Evolutionary conservation across 148 eudicot species (phyloP).

Genomic region (Chenopodium quinoa): DNA sequence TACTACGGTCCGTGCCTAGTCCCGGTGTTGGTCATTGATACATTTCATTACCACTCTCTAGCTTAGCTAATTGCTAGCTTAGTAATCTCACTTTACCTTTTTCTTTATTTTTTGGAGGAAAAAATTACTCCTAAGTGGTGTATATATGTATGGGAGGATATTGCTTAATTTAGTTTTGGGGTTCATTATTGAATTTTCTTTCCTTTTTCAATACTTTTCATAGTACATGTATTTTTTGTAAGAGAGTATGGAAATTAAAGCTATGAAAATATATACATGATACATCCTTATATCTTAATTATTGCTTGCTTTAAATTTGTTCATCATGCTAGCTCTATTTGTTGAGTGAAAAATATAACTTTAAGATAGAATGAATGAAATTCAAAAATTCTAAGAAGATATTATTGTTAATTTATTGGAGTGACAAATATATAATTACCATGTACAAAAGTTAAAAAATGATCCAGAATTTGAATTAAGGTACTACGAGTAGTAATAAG

Average conservation of each 20-base stretch:
- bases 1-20: constrained; percentile 48
- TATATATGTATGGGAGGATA: not conserved
- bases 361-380: too few relatives aligned
- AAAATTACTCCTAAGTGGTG: not conserved
- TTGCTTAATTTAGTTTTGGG: not conserved
- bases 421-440: too few relatives aligned
- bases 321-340: too few relatives aligned
- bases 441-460: too few relatives aligned
- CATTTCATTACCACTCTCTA: not conserved
- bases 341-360: too few relatives aligned
- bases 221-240: not conserved
- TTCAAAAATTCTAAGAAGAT: too few relatives aligned
- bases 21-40: constrained; percentile 50
- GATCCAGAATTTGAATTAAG: too few relatives aligned
- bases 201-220: not conserved
- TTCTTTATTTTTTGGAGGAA: not conserved
- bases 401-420: too few relatives aligned
- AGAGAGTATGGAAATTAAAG: not conserved
- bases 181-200: not conserved
- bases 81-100: not conserved
- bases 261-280: too few relatives aligned
- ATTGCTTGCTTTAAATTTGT: too few relatives aligned
- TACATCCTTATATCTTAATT: not conserved
- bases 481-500: too few relatives aligned
- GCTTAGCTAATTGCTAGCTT: too few relatives aligned